These are phyloP conservation scores for Fusarium sp. DNA, from an alignment of 2,329 filamentous ascomycete genomes.

Conservation along the genomic window DNA sequence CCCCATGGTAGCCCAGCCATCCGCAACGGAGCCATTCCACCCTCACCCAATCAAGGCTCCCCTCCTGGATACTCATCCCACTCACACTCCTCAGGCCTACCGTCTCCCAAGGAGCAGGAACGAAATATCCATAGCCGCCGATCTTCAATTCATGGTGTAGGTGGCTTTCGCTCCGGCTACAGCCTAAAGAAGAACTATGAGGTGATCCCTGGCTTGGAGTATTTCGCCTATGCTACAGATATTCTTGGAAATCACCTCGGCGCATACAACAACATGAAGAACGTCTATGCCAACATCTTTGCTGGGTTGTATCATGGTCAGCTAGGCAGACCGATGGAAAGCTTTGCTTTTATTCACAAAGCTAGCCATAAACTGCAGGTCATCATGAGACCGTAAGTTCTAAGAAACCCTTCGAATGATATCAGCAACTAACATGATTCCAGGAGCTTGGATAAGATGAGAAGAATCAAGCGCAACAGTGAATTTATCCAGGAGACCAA, in stretches of 20 bases:
- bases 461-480: slow-evolving; percentile 52
- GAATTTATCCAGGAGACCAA: slow-evolving; percentile 56
- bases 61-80: slow-evolving; percentile 60
- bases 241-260: slow-evolving; percentile 86
- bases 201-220: slow-evolving; percentile 87
- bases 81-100: slow-evolving; percentile 61
- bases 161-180: slow-evolving; percentile 44
- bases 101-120: slow-evolving; percentile 65
- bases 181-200: slow-evolving; percentile 74
- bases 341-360: slow-evolving; percentile 71
- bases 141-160: slow-evolving; percentile 61
- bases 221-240: slow-evolving; percentile 86
- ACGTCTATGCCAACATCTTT: slow-evolving; percentile 86
- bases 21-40: slow-evolving; percentile 61
- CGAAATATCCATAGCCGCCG: slow-evolving; percentile 59
- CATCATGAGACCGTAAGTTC: slow-evolving; percentile 77
- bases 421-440: background rate
- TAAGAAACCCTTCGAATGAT: background rate
- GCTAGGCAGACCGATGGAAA: slow-evolving; percentile 86
- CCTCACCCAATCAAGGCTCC: slow-evolving; percentile 66
- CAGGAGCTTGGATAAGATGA: slow-evolving; percentile 63
- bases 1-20: slow-evolving; percentile 53
- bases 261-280: slow-evolving; percentile 80
- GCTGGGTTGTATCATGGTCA: slow-evolving; percentile 92
- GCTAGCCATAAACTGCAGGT: slow-evolving; percentile 72